These are phyloP conservation scores for Immersiporthe knoxdaviesiana DNA, from an alignment of 2,329 filamentous ascomycete species.

Conservation along the genomic window DNA sequence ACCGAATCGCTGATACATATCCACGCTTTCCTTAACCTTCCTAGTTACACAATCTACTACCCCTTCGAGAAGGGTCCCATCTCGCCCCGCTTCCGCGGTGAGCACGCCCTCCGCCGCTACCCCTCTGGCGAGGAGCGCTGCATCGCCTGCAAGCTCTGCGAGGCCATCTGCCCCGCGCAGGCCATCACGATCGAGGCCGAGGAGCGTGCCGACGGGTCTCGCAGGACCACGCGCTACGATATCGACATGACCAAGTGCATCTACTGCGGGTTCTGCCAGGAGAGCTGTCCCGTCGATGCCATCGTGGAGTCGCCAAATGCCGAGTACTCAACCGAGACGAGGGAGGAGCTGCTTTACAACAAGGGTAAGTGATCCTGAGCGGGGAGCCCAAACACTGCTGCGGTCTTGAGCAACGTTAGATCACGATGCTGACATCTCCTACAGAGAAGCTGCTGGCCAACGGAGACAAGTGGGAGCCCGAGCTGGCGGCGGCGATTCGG, in stretches of 20 bases:
- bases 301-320: slow-evolving; percentile 70
- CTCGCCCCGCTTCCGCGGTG: slow-evolving; percentile 95
- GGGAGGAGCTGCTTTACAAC: slow-evolving; percentile 96
- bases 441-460: slow-evolving; percentile 83
- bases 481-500: slow-evolving; percentile 87
- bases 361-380: slow-evolving; percentile 60
- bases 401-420: too few relatives aligned
- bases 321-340: slow-evolving; percentile 67
- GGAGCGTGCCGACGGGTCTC: slow-evolving; percentile 92
- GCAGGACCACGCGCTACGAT: slow-evolving; percentile 95
- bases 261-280: slow-evolving; percentile 99
- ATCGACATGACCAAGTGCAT: slow-evolving; percentile 99
- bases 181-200: slow-evolving; percentile 99
- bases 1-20: not conserved
- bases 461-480: slow-evolving; percentile 97
- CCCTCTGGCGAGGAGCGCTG: slow-evolving; percentile 97
- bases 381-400: slow-evolving; percentile 30
- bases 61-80: slow-evolving; percentile 99
- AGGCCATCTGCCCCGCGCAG: slow-evolving; percentile 96
- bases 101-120: slow-evolving; percentile 95
- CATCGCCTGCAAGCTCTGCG: slow-evolving; percentile 99
- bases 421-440: slow-evolving; percentile 32
- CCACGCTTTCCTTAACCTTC: slow-evolving; percentile 5
- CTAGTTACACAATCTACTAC: slow-evolving; percentile 96
- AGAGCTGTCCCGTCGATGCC: slow-evolving; percentile 97